phyloP scores from a whole-genome alignment of 2,329 filamentous ascomycete genomes.

The Fusarium lateritium region DNA sequence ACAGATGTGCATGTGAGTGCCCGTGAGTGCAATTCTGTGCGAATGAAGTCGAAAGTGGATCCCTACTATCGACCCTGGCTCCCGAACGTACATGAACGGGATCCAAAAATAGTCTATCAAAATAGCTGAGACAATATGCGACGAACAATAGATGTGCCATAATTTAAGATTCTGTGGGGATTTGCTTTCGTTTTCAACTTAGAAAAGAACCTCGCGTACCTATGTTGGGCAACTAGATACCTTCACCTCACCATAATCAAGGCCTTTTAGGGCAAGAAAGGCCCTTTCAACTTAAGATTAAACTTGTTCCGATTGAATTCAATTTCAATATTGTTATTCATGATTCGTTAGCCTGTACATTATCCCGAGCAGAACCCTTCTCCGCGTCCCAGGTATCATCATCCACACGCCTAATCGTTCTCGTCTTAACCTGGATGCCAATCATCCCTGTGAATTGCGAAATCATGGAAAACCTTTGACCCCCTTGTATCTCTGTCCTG shows the following conservation, averaged over 20 bases:
- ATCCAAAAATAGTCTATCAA: background rate
- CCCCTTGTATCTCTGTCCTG: conserved; percentile 51
- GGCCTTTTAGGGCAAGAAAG: background rate
- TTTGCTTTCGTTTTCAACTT: background rate
- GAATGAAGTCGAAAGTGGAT: conserved; percentile 45
- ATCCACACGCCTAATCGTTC: conserved; percentile 35
- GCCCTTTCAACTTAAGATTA: too few relatives aligned
- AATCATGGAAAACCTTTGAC: conserved; percentile 46
- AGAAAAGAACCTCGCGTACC: too few relatives aligned
- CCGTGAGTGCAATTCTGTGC: conserved; percentile 1
- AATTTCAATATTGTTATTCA: conserved; percentile 12
- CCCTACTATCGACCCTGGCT: conserved; percentile 2
- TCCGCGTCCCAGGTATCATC: conserved; percentile 27
- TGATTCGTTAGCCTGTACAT: conserved; percentile 21
- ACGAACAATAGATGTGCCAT: too few relatives aligned
- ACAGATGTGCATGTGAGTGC: background rate
- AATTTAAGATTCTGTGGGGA: too few relatives aligned
- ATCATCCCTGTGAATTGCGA: conserved; percentile 40
- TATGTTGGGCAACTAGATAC: background rate
- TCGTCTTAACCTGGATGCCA: conserved; percentile 46
- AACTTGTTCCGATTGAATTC: background rate
- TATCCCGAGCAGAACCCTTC: conserved; percentile 23
- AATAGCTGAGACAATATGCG: too few relatives aligned
- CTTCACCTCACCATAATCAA: background rate
- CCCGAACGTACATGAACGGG: conserved; percentile 9